Base-by-base conservation (phyloP, 495 filamentous ascomycete species). In the Beverwykella pulmonaria region DNA sequence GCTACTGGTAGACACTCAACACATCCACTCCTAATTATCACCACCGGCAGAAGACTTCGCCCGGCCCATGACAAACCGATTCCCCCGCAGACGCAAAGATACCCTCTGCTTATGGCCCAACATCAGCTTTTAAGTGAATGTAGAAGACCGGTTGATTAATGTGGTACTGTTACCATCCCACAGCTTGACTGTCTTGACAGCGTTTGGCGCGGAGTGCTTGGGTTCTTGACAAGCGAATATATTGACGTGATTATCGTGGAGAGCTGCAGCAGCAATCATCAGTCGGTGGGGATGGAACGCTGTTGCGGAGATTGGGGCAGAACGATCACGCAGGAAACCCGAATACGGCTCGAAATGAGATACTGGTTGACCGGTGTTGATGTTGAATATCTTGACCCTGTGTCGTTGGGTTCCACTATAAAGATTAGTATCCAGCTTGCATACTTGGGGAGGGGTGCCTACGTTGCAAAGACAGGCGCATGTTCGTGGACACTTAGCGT, bases 261-360 rank as follows among this genome's bases (percentile, higher is more conserved):
- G 78, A 10, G 89, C 91, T 0, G 92, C 88, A 63, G 88, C 92
- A 20, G 92, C 94, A 54, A 99, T 80, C 76, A 98, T 84, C 80
- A 96, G 94, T 19, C 90, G 87, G 73, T 99, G 94, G 3, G 94
- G 94, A 77, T 99, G 94, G 82, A 98, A 99, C 0, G 92, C 89
- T 2, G 93, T 93, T 46, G 88, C 80, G n/a, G 91, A 83, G 54
- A 98, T 95, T 0, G 95, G 89, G 0, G 88, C 82, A 39, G 86
- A 85, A 53, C 77, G 61, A 32, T 89, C 65, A 48, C 90, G 86
- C 4, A 97, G 81, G 81, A 96, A 96, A 71, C 88, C 88, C 17
- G 90, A 89, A 75, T 96, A 94, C 0, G 94, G 94, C 71, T 97
- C 90, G 67, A 91, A 83, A 30, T 85, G 86, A 12, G 90, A 92